Conservation (phyloP, 1,139 yeast species). For the Candida sp. region DNA sequence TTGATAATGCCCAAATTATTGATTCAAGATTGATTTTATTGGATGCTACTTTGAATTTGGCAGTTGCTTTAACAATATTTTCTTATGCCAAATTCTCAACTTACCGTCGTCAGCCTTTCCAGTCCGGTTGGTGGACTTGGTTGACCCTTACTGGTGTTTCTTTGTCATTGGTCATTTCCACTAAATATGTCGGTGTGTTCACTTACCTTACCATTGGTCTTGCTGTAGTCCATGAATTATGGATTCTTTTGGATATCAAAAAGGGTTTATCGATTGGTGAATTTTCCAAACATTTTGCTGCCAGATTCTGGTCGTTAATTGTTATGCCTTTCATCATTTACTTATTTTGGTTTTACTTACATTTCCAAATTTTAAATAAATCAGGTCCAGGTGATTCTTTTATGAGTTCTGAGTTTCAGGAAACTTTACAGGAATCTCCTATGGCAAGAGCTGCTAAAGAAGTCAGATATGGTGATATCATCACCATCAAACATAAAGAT, state of each 20-base stretch:
- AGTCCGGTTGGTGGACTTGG: conserved; percentile 85
- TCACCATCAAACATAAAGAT: conserved; percentile 75
- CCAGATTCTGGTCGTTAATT: conserved; percentile 71
- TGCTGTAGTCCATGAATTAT: conserved; percentile 82
- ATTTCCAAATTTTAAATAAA: conserved; percentile 71
- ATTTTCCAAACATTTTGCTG: conserved; percentile 67
- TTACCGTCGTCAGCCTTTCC: conserved; percentile 63
- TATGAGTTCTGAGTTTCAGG: conserved; percentile 94
- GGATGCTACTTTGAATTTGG: conserved; percentile 83
- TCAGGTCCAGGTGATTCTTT: conserved; percentile 97
- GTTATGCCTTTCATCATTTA: conserved; percentile 80
- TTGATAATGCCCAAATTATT: conserved; percentile 88
- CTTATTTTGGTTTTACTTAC: conserved; percentile 91
- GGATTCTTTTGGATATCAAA: conserved; percentile 76
- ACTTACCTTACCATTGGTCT: conserved; percentile 84
- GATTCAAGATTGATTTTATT: conserved; percentile 88
- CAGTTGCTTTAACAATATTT: conserved; percentile 78
- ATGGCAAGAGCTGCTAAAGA: conserved; percentile 68
- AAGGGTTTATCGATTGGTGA: conserved; percentile 62
- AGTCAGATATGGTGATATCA: conserved; percentile 69
- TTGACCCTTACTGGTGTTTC: conserved; percentile 77
- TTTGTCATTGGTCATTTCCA: conserved; percentile 85
- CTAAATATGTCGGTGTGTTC: conserved; percentile 94
- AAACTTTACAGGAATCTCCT: conserved; percentile 80
- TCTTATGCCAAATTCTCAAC: conserved; percentile 79